A percentile compares a stretch with the other conserved stretches of the same genome.
Evolutionary conservation across 768 basidiomycete species (phyloP).

Genomic region (Gymnopilus junonius): DNA sequence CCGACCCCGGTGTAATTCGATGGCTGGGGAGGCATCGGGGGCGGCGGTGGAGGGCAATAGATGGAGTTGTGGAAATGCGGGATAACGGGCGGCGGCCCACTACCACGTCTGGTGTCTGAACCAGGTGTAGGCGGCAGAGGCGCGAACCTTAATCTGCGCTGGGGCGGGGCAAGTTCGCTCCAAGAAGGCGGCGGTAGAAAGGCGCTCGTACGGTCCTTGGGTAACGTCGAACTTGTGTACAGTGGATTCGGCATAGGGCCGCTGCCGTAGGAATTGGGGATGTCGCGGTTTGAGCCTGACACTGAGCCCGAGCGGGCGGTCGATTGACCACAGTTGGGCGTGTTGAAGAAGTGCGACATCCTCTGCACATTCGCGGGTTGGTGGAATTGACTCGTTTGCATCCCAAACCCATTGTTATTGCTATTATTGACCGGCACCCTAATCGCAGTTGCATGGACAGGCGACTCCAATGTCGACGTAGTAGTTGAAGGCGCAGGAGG

Average conservation of each 20-base stretch:
- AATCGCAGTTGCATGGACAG: too few species aligned
- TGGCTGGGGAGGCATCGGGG: not conserved
- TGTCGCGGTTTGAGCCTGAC: not conserved
- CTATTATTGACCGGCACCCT: too few species aligned
- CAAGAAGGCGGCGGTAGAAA: conserved; percentile 8
- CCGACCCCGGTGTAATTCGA: too few species aligned
- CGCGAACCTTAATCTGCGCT: conserved; percentile 19
- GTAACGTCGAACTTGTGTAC: conserved; percentile 8
- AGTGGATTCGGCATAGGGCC: not conserved
- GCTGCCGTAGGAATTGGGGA: not conserved
- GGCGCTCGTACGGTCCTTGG: conserved; percentile 4
- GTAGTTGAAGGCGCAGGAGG: not conserved
- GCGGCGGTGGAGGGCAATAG: not conserved
- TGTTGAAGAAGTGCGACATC: conserved; percentile 1
- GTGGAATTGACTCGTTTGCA: too few species aligned
- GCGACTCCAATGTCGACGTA: too few species aligned
- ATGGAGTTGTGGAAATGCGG: conserved; percentile 1
- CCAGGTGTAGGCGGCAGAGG: conserved; percentile 13
- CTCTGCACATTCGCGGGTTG: too few species aligned
- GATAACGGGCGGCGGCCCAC: not conserved
- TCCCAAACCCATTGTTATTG: too few species aligned
- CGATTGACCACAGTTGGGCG: not conserved
- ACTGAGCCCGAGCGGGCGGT: not conserved
- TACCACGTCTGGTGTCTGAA: not conserved
- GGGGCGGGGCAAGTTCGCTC: not conserved